These are phyloP conservation scores for Ogataea saltuana DNA, from an alignment of 805 yeast genomes.

Conservation along the genomic window DNA sequence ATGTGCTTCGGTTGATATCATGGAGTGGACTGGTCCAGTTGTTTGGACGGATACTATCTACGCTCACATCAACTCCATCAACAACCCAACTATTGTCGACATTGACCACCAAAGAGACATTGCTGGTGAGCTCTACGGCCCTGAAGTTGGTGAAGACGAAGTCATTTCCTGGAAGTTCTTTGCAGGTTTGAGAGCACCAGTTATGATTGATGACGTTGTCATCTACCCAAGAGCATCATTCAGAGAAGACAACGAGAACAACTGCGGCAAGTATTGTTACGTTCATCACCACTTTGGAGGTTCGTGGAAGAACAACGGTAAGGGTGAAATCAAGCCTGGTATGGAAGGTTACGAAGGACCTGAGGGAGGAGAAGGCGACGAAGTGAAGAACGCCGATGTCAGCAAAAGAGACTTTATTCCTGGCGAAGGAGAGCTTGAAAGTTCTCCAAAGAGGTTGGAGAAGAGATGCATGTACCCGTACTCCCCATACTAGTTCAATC, in stretches of 20 bases:
- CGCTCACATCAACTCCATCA: conserved; percentile 54
- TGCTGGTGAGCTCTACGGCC: conserved; percentile 35
- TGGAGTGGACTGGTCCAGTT: conserved; percentile 80
- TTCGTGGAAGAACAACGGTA: conserved; percentile 38
- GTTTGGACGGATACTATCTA: conserved; percentile 74
- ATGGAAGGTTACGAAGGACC: conserved; percentile 30
- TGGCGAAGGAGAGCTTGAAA: conserved; percentile 11
- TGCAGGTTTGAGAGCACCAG: conserved; percentile 37
- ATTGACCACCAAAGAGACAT: conserved; percentile 34
- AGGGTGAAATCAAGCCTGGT: conserved; percentile 38
- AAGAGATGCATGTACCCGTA: conserved; percentile 28
- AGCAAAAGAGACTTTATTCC: conserved; percentile 21
- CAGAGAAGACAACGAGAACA: conserved; percentile 37
- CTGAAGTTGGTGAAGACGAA: conserved; percentile 29
- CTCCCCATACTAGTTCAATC: conserved; percentile 18
- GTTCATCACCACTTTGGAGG: conserved; percentile 39
- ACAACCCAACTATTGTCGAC: conserved; percentile 36
- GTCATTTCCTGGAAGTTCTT: conserved; percentile 37
- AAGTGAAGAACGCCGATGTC: conserved; percentile 16
- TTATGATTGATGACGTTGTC: conserved; percentile 37
- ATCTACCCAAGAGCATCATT: conserved; percentile 37
- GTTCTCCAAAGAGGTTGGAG: conserved; percentile 14
- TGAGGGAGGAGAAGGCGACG: conserved; percentile 24
- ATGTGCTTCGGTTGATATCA: conserved; percentile 48
- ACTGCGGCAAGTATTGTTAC: conserved; percentile 38